A percentile compares a stretch with the other conserved stretches of the same genome.
Conservation (phyloP, 148 eudicot species). For the Cornus florida region DNA sequence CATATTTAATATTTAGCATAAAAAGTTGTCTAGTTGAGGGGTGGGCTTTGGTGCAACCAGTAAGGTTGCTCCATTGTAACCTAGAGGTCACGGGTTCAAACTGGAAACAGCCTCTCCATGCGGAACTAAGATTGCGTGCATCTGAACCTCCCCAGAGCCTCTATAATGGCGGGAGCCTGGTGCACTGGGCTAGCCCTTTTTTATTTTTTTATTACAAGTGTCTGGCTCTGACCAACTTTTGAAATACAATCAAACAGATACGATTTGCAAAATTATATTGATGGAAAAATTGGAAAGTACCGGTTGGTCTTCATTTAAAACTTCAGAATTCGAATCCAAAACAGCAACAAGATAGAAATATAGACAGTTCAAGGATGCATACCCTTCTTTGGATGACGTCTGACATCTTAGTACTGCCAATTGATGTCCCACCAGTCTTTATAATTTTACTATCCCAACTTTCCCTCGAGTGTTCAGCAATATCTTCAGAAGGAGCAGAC, state of each 20-base stretch:
- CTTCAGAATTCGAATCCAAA: not conserved
- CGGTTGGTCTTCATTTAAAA: not conserved
- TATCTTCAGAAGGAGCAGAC: slow-evolving; percentile 47
- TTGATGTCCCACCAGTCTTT: slow-evolving; percentile 36
- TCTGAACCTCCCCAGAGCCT: no score
- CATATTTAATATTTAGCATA: not conserved
- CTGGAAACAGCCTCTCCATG: no score
- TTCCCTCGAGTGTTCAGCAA: slow-evolving; percentile 51
- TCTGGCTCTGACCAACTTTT: no score
- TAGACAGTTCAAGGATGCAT: slow-evolving; percentile 7
- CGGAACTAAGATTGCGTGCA: no score
- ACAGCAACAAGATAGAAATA: not conserved
- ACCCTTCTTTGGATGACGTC: slow-evolving; percentile 70
- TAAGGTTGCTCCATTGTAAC: no score
- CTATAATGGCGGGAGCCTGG: no score
- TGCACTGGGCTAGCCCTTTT: no score
- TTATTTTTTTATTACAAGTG: no score
- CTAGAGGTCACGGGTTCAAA: no score
- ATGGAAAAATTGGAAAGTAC: no score
- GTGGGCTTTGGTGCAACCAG: not conserved
- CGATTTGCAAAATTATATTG: no score
- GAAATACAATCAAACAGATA: no score
- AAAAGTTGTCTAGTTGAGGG: not conserved
- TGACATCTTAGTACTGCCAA: slow-evolving; percentile 70
- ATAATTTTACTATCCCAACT: slow-evolving; percentile 56